Percentiles rank a stretch among this genome's conserved stretches.
phyloP scores from a whole-genome alignment of 2,329 filamentous ascomycete species.

The Laburnicola sp. region DNA sequence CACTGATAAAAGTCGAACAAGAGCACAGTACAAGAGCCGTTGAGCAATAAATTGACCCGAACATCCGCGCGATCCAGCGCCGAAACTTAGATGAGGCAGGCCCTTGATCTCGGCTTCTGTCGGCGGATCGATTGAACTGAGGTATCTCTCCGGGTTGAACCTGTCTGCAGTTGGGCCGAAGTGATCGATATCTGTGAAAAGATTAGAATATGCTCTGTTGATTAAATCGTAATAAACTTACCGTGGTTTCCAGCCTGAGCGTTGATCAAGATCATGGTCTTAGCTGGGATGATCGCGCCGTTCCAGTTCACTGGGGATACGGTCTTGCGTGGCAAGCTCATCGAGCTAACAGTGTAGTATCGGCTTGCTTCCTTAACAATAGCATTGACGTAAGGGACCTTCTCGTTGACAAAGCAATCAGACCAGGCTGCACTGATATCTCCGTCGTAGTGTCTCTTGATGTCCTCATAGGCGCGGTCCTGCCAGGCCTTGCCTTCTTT shows the following conservation, averaged over 20 bases:
- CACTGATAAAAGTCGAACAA: conserved; percentile 54
- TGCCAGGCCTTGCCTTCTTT: conserved; percentile 55
- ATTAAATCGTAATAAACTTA: conserved; percentile 26
- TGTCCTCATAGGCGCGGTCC: conserved; percentile 57
- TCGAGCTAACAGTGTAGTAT: conserved; percentile 58
- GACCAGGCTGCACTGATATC: conserved; percentile 54
- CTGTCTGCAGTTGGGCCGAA: conserved; percentile 51
- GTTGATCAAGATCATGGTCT: conserved; percentile 60
- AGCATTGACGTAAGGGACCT: conserved; percentile 53
- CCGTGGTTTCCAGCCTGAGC: conserved; percentile 60
- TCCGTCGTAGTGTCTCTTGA: conserved; percentile 51
- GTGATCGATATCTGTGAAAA: conserved; percentile 54
- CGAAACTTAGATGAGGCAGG: conserved; percentile 54
- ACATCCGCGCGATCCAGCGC: conserved; percentile 57
- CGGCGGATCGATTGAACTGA: conserved; percentile 36
- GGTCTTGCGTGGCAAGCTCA: conserved; percentile 58
- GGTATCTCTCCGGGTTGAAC: conserved; percentile 57
- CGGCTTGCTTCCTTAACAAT: conserved; percentile 58
- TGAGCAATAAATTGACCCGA: conserved; percentile 56
- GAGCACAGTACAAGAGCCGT: conserved; percentile 55
- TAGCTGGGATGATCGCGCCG: conserved; percentile 55
- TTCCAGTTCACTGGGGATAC: conserved; percentile 57
- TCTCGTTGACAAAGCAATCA: conserved; percentile 50
- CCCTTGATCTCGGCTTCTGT: conserved; percentile 29
- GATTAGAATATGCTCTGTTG: conserved; percentile 37